These are phyloP conservation scores for Epithele typhae DNA, from an alignment of 768 basidiomycete species.

Conservation along the genomic window DNA sequence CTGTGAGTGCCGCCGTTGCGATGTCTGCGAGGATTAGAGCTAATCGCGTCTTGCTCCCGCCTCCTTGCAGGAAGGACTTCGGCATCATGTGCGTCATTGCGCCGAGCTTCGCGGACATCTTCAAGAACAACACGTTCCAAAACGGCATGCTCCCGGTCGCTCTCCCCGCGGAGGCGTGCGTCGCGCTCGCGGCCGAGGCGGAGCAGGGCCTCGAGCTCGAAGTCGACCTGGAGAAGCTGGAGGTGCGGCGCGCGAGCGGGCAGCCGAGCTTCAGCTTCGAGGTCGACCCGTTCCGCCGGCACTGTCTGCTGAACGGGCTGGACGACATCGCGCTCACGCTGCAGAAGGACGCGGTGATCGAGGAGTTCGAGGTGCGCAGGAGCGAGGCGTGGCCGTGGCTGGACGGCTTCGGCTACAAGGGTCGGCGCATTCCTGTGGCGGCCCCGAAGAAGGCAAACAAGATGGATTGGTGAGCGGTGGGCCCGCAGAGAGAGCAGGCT, in stretches of 20 bases:
- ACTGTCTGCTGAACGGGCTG: constrained; percentile 91
- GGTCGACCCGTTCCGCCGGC: constrained; percentile 86
- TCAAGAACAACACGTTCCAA: constrained; percentile 59
- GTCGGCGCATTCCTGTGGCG: constrained; percentile 62
- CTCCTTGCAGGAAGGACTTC: constrained; percentile 44
- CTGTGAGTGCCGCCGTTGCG: constrained; percentile 28
- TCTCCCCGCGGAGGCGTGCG: constrained; percentile 45
- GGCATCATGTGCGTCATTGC: constrained; percentile 62
- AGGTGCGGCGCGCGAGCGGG: constrained; percentile 59
- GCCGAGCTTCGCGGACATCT: constrained; percentile 61
- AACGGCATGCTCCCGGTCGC: constrained; percentile 60
- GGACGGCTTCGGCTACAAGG: constrained; percentile 90
- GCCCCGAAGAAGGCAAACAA: constrained; percentile 38
- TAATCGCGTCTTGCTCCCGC: background rate
- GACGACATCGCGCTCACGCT: constrained; percentile 97
- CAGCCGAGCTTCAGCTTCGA: constrained; percentile 71
- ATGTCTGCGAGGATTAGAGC: background rate
- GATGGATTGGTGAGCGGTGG: constrained; percentile 64
- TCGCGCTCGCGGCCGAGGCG: constrained; percentile 47
- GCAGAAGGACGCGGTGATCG: constrained; percentile 70
- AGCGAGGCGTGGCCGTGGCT: constrained; percentile 90
- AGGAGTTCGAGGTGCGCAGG: constrained; percentile 73
- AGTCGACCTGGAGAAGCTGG: constrained; percentile 57
- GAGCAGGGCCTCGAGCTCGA: constrained; percentile 46
- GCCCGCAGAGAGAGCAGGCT: background rate